Evolutionary conservation across 495 filamentous ascomycete genomes (phyloP).

Genomic region (Neurospora pannonica): DNA sequence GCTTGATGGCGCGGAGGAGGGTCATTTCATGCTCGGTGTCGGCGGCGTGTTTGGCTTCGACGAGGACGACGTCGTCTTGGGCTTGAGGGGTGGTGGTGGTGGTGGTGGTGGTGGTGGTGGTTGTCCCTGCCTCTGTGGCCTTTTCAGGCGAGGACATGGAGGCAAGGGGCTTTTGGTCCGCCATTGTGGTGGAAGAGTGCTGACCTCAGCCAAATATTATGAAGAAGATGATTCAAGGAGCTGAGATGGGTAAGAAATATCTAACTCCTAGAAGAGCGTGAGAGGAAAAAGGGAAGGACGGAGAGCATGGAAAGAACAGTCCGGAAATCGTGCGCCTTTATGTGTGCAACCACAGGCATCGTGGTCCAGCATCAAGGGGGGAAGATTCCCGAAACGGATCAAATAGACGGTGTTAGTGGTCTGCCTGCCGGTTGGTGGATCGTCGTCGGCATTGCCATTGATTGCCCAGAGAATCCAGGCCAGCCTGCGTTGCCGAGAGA

Average conservation of each 20-base stretch:
- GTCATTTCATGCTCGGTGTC: slow-evolving; percentile 31
- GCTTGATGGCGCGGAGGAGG: slow-evolving; percentile 27
- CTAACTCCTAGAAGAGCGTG: not conserved
- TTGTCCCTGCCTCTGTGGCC: not conserved
- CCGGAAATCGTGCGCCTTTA: not conserved
- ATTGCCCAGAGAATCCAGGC: not conserved
- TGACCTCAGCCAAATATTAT: not conserved
- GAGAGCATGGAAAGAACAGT: not conserved
- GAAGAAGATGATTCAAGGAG: not conserved
- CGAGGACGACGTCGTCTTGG: slow-evolving; percentile 1
- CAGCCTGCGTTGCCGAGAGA: not conserved
- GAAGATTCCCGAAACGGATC: not conserved
- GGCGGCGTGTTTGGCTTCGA: slow-evolving; percentile 22
- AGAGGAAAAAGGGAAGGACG: not conserved
- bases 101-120: not conserved
- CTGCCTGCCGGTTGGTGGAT: not conserved
- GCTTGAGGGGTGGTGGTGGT: not conserved
- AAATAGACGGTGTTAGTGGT: not conserved
- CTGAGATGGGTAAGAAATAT: not conserved
- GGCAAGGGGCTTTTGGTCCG: not conserved
- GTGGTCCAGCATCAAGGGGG: not conserved
- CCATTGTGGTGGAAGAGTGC: not conserved
- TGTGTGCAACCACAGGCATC: not conserved
- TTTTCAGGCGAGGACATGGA: not conserved
- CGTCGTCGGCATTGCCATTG: not conserved